Evolutionary conservation across 805 yeast genomes (phyloP).

Genomic region (Monosporozyma aquatica): DNA sequence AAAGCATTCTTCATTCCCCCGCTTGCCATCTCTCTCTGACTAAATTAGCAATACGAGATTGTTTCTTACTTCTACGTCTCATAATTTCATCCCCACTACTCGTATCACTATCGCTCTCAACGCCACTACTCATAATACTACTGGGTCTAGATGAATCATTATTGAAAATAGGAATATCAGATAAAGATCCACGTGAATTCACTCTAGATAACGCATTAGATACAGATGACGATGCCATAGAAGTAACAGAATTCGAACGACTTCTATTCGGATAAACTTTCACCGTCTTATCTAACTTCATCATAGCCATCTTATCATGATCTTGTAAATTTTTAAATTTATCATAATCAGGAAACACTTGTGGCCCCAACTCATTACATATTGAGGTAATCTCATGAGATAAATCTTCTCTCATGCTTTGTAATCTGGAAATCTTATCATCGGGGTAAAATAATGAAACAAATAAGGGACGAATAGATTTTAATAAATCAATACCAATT

Average conservation of each 20-base stretch:
- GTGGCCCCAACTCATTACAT: conserved; percentile 79
- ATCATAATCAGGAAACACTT: conserved; percentile 79
- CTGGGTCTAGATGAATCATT: conserved; percentile 13
- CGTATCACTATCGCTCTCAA: conserved; percentile 1
- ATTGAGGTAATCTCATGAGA: conserved; percentile 66
- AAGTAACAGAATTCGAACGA: conserved; percentile 23
- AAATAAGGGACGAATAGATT: conserved; percentile 68
- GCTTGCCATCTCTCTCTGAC: conserved; percentile 23
- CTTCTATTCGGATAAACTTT: conserved; percentile 14
- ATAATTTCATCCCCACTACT: neutral
- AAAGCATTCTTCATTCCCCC: conserved; percentile 8
- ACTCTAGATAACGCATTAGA: conserved; percentile 57
- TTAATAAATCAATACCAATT: conserved; percentile 76
- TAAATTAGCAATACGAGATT: conserved; percentile 18
- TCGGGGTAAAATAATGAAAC: conserved; percentile 34
- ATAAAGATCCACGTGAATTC: conserved; percentile 50
- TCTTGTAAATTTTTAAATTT: conserved; percentile 11
- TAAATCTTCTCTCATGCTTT: conserved; percentile 49
- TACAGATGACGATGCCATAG: conserved; percentile 31
- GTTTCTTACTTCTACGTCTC: neutral
- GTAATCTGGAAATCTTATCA: conserved; percentile 41
- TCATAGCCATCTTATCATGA: neutral
- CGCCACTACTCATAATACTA: too few relatives aligned
- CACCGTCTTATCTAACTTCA: conserved; percentile 4
- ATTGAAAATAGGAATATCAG: conserved; percentile 54